These are phyloP conservation scores for Platanus orientalis DNA, from an alignment of 164 flowering plant species.

Conservation along the genomic window DNA sequence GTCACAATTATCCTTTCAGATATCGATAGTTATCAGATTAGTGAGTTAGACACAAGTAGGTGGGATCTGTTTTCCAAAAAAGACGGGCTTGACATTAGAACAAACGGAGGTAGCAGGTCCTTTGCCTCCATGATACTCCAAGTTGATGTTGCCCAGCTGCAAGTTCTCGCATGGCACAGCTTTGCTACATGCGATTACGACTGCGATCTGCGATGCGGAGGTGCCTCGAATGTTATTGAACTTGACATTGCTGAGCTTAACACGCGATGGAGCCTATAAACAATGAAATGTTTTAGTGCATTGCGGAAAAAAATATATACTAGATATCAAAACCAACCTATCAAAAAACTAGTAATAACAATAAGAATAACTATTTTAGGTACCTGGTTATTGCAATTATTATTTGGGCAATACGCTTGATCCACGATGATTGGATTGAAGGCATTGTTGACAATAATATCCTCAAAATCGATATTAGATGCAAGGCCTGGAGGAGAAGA, in stretches of 20 bases:
- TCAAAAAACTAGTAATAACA: too few relatives aligned
- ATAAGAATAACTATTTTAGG: background rate
- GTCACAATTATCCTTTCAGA: too few relatives aligned
- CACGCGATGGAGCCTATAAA: constrained; percentile 29
- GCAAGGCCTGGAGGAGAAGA: constrained; percentile 19
- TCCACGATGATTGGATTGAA: constrained; percentile 44
- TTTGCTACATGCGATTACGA: constrained; percentile 38
- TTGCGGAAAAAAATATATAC: too few relatives aligned
- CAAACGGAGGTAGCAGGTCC: constrained; percentile 20
- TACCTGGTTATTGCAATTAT: constrained; percentile 28
- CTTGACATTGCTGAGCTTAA: constrained; percentile 32
- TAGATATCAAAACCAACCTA: too few relatives aligned
- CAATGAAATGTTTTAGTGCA: too few relatives aligned
- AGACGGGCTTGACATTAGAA: constrained; percentile 20
- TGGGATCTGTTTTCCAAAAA: constrained; percentile 26
- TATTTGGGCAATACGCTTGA: constrained; percentile 50
- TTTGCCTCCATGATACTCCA: constrained; percentile 29
- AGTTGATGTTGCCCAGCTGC: constrained; percentile 30
- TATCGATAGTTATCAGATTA: too few relatives aligned
- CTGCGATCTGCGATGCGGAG: constrained; percentile 17
- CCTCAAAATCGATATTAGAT: constrained; percentile 29
- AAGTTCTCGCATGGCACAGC: constrained; percentile 36
- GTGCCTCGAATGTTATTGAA: constrained; percentile 46
- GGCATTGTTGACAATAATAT: constrained; percentile 40
- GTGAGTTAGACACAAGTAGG: constrained; percentile 20